Evolutionary conservation across 768 basidiomycete genomes (phyloP), one percentile per base, ranked within the genome.

Genomic region (Fomitopsis pulvina): DNA sequence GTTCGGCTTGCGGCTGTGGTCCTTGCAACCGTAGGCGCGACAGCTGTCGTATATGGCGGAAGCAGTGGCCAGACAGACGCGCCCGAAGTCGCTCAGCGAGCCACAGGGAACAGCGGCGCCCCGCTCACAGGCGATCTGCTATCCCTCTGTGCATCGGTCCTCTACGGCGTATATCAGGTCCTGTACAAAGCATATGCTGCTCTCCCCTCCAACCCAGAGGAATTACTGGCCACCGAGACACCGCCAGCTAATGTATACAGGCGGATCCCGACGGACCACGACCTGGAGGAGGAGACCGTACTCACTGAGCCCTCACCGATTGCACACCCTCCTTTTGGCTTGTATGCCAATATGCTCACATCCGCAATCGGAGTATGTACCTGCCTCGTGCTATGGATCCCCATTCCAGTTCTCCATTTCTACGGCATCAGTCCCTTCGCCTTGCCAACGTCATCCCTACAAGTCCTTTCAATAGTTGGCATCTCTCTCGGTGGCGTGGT

Each of bases 1-100:
- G 70, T 78, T 40, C 83, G 78, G 38, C 67, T 92, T 27, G 61
- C 78, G 22, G 84, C 91, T 12, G 92, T 98, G 16, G 60, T 77
- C 12, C 67, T 95, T 22, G 94, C 95, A 0, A 92, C 86, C 28
- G 52, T 80, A 0, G 95, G 95, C 6, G 90, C 90, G 6, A 61
- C 87, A 32, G 74, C 79, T 3, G 87, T 96, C 48, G 82, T 92
- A 18, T 92, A 95, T 55, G 91, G 91, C n/a, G 82, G 79, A 18
- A 73, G 68, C 56, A 12, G 46, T 57, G 41, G 50, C 16, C 45
- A 52, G 24, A 28, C 52, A 18, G 21, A 41, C 9, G 41, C 50
- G n/a, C 49, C 49, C 3, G 41, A 47, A 1, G 38, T 25, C 25
- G 32, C 10, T 30, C 7, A 4, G 2, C 18, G 7, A 4, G 7